Evolutionary conservation across 2,329 filamentous ascomycete species (phyloP).

Genomic region (Cordyceps pruinosa): DNA sequence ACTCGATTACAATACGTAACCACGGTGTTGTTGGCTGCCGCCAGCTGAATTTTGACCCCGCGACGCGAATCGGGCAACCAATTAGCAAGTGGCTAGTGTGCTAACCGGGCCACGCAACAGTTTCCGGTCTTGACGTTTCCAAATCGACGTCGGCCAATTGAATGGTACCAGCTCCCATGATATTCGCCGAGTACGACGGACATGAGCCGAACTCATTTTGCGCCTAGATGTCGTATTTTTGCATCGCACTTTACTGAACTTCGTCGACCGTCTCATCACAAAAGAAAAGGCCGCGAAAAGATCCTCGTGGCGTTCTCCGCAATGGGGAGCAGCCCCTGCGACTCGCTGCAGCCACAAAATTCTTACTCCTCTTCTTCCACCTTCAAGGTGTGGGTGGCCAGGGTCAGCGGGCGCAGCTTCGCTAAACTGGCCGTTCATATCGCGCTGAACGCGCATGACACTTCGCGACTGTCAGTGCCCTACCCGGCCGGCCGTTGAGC

Average conservation of each 20-base stretch:
- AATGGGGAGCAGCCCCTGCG: background rate
- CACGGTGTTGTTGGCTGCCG: background rate
- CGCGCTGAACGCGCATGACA: too few relatives aligned
- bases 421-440: background rate
- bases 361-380: background rate
- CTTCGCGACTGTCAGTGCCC: too few relatives aligned
- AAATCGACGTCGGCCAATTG: too few relatives aligned
- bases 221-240: background rate
- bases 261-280: background rate
- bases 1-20: conserved; percentile 13
- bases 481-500: too few relatives aligned
- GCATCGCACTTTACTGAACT: background rate
- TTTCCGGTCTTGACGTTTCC: too few relatives aligned
- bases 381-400: background rate
- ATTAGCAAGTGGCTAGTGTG: background rate
- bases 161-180: too few relatives aligned
- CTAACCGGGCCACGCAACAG: too few relatives aligned
- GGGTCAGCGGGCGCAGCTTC: background rate
- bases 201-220: too few relatives aligned
- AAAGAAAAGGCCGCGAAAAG: background rate
- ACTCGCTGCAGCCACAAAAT: conserved; percentile 4
- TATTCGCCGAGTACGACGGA: too few relatives aligned
- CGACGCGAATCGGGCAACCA: background rate
- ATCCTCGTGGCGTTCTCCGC: conserved; percentile 7
- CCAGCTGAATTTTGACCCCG: background rate